Base-by-base conservation (phyloP, 345 rosid genomes). In the Eucalyptus pauciflora region DNA sequence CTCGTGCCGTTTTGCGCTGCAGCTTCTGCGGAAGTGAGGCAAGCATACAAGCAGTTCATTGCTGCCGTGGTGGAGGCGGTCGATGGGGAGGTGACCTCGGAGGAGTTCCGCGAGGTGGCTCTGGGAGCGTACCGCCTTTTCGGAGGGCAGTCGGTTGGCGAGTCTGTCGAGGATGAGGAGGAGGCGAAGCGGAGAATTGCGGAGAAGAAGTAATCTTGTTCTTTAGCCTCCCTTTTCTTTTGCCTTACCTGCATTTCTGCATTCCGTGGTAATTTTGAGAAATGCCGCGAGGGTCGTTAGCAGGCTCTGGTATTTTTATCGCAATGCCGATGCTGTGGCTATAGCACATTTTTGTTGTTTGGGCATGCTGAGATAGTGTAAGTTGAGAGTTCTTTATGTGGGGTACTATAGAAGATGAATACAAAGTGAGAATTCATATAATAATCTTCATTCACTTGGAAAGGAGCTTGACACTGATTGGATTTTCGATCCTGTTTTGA, bases 21-120 rank as follows among this genome's bases (percentile, higher is more conserved):
- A 97, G 99, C 99, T 90, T 94, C 99, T 48, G 37, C 89, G 5
- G 98, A 97, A 90, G 96, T 97, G 89, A 92, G 98, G 88, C 98
- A 95, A 93, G 95, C 92, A 10, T 97, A 96, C 91, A 96, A 93
- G 91, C 96, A 94, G 89, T 97, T 97, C 91, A 91, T 93, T 91
- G 98, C 94, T 89, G 93, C 96, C 33, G 96, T 96, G 45, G 94
- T 95, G 90, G 97, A 97, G 92, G 89, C 95, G 90, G 91, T 95
- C 85, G 99, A 96, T 91, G 92, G 95, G 86, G 98, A 97, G 92
- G 93, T 95, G 89, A 94, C 93, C 3, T 94, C 99, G n/a, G 98
- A 96, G 90, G 97, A 92, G 94, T 95, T 97, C 88, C 95, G 91
- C 41, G 98, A 95, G 92, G 94, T 96, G 89, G 97, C 96, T 45